phyloP scores from a whole-genome alignment of 1,139 yeast species.

The Pichia sp. region DNA sequence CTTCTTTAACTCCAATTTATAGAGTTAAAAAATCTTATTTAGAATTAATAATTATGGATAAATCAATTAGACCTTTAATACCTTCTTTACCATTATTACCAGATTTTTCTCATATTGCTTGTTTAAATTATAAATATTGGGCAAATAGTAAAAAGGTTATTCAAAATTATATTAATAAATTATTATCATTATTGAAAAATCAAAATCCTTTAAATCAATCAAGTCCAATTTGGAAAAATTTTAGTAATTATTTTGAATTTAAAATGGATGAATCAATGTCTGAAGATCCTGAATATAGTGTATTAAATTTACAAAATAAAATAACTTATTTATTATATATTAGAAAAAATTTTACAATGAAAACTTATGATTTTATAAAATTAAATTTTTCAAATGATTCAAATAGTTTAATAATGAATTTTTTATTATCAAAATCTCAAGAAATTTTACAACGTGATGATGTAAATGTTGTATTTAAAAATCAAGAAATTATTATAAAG shows the following conservation, averaged over 20 bases:
- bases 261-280: slow-evolving; percentile 12
- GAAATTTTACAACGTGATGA: slow-evolving; percentile 22
- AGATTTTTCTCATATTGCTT: slow-evolving; percentile 38
- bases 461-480: slow-evolving; percentile 17
- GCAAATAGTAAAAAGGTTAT: slow-evolving; percentile 27
- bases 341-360: slow-evolving; percentile 18
- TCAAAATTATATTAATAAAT: slow-evolving; percentile 26
- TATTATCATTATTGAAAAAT: slow-evolving; percentile 15
- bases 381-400: slow-evolving; percentile 21
- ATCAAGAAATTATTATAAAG: slow-evolving; percentile 22
- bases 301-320: slow-evolving; percentile 13
- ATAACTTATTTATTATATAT: slow-evolving; percentile 17
- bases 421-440: slow-evolving; percentile 15
- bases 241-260: slow-evolving; percentile 26
- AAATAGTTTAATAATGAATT: slow-evolving; percentile 17
- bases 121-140: slow-evolving; percentile 27
- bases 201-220: slow-evolving; percentile 12
- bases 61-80: slow-evolving; percentile 19
- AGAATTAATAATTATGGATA: slow-evolving; percentile 22
- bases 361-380: slow-evolving; percentile 21
- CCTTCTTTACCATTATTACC: slow-evolving; percentile 51
- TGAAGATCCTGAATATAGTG: slow-evolving; percentile 10
- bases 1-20: slow-evolving; percentile 25
- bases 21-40: slow-evolving; percentile 23
- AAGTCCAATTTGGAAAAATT: slow-evolving; percentile 21